Evolutionary conservation across 2,329 filamentous ascomycete genomes (phyloP), one percentile per base, ranked within the genome.

Genomic region (Colletotrichum limetticola): DNA sequence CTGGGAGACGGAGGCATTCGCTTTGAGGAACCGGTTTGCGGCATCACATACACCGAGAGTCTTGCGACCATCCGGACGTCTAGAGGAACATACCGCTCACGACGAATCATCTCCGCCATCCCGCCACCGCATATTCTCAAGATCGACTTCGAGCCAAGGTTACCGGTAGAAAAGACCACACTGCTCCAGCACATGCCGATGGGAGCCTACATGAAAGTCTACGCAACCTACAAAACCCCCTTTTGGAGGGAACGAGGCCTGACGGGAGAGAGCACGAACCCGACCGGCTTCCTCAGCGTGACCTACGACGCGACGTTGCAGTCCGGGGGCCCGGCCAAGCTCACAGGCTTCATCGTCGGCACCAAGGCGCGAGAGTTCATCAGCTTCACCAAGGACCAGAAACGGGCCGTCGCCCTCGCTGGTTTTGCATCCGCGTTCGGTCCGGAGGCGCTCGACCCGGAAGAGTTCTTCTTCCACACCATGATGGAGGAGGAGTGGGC

Each of bases 401-500:
- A 71, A 56, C 64, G 67, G 14, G 63, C 64, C 7, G 61, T 75
- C 28, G 75, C 70, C 6, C 68, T 76, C 42, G 68, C 62, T 26
- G 69, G 70, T n/a, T 75, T 75, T 24, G 72, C 73, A 19, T 49
- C 65, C 24, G 67, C 56, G 7, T 74, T 76, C 14, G 69, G 70
- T 3, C 65, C 37, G 24, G 76, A 76, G 62, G 73, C 76, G n/a
- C 62, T 68, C 2, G 53, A 75, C 35, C 61, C 75, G 14, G 69
- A 74, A 35, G 63, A 65, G 2, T 70, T 74, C 66, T 72, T 74
- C 35, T 68, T 71, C 30, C 72, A 76, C 46, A 68, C 60, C 1
- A 75, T 70, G 72, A 60, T 71, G 56, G 74, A 72, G 24, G 74
- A 75, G 22, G 68, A 75, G 12, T 74, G 74, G 72, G 53, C 68